These are phyloP conservation scores for Maudiozyma serrabonitensis DNA, from an alignment of 805 yeast genomes.

Conservation along the genomic window DNA sequence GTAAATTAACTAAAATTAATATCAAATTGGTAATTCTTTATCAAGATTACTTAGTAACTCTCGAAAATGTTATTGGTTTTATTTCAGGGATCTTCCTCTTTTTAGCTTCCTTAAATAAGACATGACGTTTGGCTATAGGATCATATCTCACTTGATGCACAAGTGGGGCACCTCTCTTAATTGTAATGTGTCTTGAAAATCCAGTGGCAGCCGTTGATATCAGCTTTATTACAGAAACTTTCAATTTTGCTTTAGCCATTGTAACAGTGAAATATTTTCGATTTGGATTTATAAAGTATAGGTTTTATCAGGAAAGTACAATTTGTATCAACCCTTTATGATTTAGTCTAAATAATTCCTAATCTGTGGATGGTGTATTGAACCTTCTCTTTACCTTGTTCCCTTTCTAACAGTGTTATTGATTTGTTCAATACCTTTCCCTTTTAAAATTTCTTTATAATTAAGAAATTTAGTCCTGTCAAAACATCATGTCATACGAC, in stretches of 20 bases:
- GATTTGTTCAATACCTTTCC: too few species aligned
- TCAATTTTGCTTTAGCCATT: slow-evolving; percentile 52
- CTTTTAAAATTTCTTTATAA: too few species aligned
- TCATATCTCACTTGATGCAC: slow-evolving; percentile 80
- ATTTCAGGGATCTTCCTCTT: slow-evolving; percentile 67
- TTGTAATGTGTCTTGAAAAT: slow-evolving; percentile 64
- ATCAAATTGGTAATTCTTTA: neutral
- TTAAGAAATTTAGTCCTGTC: too few species aligned
- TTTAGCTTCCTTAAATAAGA: slow-evolving; percentile 77
- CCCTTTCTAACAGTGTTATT: too few species aligned
- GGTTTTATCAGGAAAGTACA: too few species aligned
- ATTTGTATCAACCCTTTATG: too few species aligned
- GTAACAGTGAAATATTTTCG: neutral
- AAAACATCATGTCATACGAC: neutral
- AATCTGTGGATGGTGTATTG: too few species aligned
- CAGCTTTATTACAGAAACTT: slow-evolving; percentile 74
- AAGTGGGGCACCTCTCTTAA: slow-evolving; percentile 73
- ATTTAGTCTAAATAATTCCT: too few species aligned
- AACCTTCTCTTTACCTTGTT: too few species aligned
- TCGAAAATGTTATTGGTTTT: slow-evolving; percentile 39
- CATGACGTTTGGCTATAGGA: slow-evolving; percentile 83
- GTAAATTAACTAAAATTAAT: too few species aligned
- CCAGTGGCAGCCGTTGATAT: slow-evolving; percentile 90
- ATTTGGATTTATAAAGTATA: too few species aligned
- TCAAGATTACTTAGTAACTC: slow-evolving; percentile 17